Evolutionary conservation across 139 green algal species (phyloP).

Genomic region (Chlorella sp.): DNA sequence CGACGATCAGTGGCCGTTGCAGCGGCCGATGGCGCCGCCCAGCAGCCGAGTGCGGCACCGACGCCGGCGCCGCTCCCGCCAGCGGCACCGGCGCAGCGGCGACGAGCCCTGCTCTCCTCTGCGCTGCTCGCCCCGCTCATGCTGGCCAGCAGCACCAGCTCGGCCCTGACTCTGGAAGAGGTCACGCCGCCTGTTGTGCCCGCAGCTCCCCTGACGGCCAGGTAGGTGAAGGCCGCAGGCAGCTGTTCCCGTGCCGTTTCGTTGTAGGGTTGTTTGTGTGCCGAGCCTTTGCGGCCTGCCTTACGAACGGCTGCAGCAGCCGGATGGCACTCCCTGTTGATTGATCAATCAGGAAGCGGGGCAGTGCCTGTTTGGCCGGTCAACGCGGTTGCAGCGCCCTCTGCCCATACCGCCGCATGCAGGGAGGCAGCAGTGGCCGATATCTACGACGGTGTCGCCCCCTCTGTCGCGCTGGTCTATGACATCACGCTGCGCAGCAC

Average conservation of each 20-base stretch:
- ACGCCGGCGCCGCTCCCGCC: too few species aligned
- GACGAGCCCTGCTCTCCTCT: neutral
- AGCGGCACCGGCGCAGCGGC: neutral
- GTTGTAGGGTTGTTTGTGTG: too few species aligned
- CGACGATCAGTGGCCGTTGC: too few species aligned
- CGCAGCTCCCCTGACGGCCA: conserved; percentile 4
- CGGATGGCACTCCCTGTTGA: too few species aligned
- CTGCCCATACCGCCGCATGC: too few species aligned
- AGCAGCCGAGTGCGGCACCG: too few species aligned
- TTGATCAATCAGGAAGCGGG: too few species aligned
- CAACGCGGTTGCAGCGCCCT: too few species aligned
- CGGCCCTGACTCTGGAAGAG: conserved; percentile 4
- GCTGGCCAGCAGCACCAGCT: neutral
- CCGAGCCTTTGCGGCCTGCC: neutral
- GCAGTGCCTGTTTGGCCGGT: too few species aligned
- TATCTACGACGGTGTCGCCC: conserved; percentile 66
- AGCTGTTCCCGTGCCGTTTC: too few species aligned
- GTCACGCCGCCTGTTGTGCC: conserved; percentile 18
- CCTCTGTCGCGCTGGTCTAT: conserved; percentile 76
- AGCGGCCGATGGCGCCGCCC: too few species aligned
- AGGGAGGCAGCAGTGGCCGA: conserved; percentile 69
- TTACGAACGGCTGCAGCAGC: neutral
- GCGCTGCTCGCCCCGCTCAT: neutral
- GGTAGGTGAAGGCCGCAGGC: too few species aligned
- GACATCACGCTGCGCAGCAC: conserved; percentile 63